Evolutionary conservation across 164 flowering plant genomes (phyloP), one percentile per base, ranked within the genome.

Genomic region (Tinospora cordifolia): DNA sequence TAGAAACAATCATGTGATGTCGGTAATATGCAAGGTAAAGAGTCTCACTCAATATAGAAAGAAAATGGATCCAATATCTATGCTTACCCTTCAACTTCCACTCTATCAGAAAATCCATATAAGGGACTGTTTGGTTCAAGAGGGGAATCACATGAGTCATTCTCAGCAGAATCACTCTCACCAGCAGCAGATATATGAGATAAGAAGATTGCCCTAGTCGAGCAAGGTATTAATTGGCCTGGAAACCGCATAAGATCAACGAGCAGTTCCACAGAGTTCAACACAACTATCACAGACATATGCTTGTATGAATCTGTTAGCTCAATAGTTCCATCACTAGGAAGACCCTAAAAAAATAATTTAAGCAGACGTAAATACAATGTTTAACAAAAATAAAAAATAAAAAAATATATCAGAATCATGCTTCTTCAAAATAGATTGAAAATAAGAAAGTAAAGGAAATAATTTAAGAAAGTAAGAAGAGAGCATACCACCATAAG

Each of bases 81-180:
- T 41, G 36, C 84, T 70, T 67, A 94, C 96, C 91, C 83, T 75
- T 88, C 98, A 70, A 81, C 77, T 77, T 88, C 96, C 46, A 74
- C 72, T 83, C 83, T 82, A 26, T 91, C 98, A 36, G 96, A 79
- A 76, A 78, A 75, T n/a, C 89, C 94, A 83, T 84, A 88, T 4
- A 95, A 76, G 65, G 99, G 98, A 84, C 99, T 95, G 75, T 95
- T 95, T 72, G 99, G 97, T 76, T 91, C 98, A 41, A 92, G 83
- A 22, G 99, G 99, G 57, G 99, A 95, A 82, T 95, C 98, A 79
- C 98, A 95, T 3, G 99, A 95, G 74, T 95, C 99, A 84, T 92
- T 92, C 81, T 95, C 99, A 19, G 98, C 97, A 74, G 97, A 94
- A 74, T 94, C 99, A 81, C 99, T 92, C 76, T 94, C 99, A 72